Conservation (phyloP, 441 rosid species). For the Eugenia klotzschiana region DNA sequence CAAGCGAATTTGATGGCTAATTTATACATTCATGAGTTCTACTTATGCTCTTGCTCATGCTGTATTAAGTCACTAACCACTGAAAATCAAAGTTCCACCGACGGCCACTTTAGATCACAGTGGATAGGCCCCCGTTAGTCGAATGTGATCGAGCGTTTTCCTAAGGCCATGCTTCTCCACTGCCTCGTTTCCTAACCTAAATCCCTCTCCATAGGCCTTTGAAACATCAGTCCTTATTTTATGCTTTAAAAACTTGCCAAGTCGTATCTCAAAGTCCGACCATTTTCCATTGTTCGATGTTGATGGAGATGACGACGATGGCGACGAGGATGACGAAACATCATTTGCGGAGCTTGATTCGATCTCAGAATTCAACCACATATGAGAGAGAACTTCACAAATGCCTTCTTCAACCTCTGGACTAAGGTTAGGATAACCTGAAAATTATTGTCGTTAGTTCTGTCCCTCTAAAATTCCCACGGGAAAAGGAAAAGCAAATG, state of each 20-base stretch:
- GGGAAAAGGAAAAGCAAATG: neutral
- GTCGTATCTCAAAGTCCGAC: neutral
- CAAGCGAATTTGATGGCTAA: neutral
- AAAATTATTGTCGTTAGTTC: neutral
- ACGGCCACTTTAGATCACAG: neutral
- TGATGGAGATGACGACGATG: neutral
- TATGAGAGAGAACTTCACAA: slow-evolving; percentile 3
- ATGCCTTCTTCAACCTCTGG: slow-evolving; percentile 6
- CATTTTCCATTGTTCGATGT: neutral
- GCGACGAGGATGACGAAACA: neutral
- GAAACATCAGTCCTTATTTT: neutral
- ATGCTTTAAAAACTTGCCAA: neutral
- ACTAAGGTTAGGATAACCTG: neutral
- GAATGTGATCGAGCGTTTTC: neutral
- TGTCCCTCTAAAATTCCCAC: neutral
- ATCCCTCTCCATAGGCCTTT: neutral
- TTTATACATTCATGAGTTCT: neutral
- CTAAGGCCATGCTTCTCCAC: neutral
- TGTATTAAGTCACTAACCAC: neutral
- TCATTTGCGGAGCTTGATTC: neutral
- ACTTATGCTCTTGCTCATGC: neutral
- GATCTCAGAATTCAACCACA: slow-evolving; percentile 1
- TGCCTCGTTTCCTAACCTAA: neutral
- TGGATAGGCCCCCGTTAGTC: neutral
- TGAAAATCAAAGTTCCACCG: neutral